Base-by-base conservation (phyloP, 2,329 filamentous ascomycete species). In the Fusarium sacchari region DNA sequence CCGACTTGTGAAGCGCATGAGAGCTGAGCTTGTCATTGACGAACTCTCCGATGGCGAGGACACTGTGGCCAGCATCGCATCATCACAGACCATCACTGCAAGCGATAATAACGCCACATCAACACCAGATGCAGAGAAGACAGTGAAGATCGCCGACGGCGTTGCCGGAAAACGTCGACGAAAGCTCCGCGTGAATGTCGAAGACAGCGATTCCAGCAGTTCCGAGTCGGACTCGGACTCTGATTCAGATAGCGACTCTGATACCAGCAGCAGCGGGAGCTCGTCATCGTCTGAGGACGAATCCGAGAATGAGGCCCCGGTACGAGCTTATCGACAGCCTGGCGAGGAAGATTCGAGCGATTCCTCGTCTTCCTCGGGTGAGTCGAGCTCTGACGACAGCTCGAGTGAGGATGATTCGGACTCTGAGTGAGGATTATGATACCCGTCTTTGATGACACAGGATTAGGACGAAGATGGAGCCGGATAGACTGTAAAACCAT, bases 1-100 rank as follows among this genome's bases (percentile, higher is more conserved):
- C 64, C 86, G 90, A 32, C 83, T 90, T 58, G 84, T 90, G 50
- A 91, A 90, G 83, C 88, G 90, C 60, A 90, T 91, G 84, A 88
- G 90, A 37, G 88, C 89, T 14, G 89, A 92, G 79, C 84, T 86
- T 71, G 84, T 92, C 36, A 74, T 90, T 39, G 86, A 86, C 37
- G 86, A 89, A 76, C 82, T 92, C n/a, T 86, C 84, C 2, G 86
- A 87, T 58, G 83, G 82, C 55, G 86, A 84, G 28, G 83, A 85
- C 60, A 83, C 81, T 52, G 81, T 81, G 67, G 61, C 74, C 42
- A 81, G 79, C 73, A 76, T 73, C 17, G 77, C 79, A 24, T 78
- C 76, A n/a, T 79, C 80, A 42, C 75, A 74, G 39, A 81, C 80
- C 30, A 66, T 79, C 24, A 74, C 76, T 28, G 72, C 72, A 36